Conservation (phyloP, 2,329 filamentous ascomycete genomes). For the Rasamsonia emersonii region DNA sequence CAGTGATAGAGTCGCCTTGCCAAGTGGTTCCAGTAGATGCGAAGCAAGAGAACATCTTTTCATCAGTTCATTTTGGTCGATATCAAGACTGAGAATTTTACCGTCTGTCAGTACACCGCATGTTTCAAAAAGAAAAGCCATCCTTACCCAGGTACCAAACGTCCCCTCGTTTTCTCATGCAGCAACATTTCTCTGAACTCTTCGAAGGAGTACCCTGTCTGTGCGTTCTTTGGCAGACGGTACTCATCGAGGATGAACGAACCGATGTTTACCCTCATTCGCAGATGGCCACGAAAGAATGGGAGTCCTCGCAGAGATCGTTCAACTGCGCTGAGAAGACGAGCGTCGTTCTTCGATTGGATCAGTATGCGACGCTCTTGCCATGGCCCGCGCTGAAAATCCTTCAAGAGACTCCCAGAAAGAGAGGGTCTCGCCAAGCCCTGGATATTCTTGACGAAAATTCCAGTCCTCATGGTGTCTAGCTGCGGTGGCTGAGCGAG, state of each 20-base stretch:
- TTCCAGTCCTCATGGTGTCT: constrained; percentile 13
- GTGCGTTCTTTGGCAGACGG: constrained; percentile 17
- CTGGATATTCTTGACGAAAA: constrained; percentile 16
- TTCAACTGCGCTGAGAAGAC: constrained; percentile 22
- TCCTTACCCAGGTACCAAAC: constrained; percentile 29
- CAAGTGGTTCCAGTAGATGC: constrained; percentile 21
- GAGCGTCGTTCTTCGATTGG: constrained; percentile 21
- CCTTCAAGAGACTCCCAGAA: constrained; percentile 11
- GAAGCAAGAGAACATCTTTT: constrained; percentile 19
- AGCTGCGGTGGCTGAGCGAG: constrained; percentile 22
- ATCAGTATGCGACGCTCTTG: constrained; percentile 13
- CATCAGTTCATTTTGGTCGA: constrained; percentile 21
- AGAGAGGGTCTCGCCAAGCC: constrained; percentile 15
- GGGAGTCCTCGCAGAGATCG: constrained; percentile 22
- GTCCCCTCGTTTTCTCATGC: constrained; percentile 26
- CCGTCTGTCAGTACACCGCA: no score
- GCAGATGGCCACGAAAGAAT: constrained; percentile 26
- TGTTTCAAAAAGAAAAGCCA: background rate
- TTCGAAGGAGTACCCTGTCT: constrained; percentile 22
- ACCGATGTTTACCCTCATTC: constrained; percentile 36
- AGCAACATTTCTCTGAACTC: constrained; percentile 35
- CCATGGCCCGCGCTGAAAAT: constrained; percentile 15
- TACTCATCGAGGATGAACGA: constrained; percentile 32
- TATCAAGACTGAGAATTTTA: constrained; percentile 14
- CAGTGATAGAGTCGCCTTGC: constrained; percentile 13